These are phyloP conservation scores for Ophiocordyceps camponoti-floridani DNA, from an alignment of 2,329 filamentous ascomycete species.

Conservation along the genomic window DNA sequence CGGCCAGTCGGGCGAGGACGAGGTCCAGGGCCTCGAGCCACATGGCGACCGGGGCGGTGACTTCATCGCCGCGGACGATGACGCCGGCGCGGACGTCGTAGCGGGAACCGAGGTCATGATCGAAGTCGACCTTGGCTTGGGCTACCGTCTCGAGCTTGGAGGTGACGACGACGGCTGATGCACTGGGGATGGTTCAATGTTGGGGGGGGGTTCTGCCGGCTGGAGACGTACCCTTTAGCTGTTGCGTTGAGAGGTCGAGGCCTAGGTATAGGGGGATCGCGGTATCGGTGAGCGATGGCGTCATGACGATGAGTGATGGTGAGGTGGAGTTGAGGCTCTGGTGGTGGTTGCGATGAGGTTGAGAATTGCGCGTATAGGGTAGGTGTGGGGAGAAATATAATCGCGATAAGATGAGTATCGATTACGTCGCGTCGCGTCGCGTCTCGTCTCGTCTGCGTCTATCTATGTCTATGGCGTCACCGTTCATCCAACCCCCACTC, in stretches of 20 bases:
- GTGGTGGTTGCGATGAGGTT: neutral
- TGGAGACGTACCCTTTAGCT: slow-evolving; percentile 56
- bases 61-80: slow-evolving; percentile 66
- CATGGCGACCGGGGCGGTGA: slow-evolving; percentile 82
- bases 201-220: neutral
- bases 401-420: too few relatives aligned
- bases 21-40: slow-evolving; percentile 89
- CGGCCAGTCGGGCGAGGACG: slow-evolving; percentile 55
- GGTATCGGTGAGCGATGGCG: slow-evolving; percentile 9
- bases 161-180: slow-evolving; percentile 65
- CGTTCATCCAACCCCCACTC: too few relatives aligned
- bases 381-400: too few relatives aligned
- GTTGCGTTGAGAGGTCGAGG: slow-evolving; percentile 92
- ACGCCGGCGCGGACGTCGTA: slow-evolving; percentile 84
- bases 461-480: too few relatives aligned
- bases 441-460: too few relatives aligned
- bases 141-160: slow-evolving; percentile 65
- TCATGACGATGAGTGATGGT: slow-evolving; percentile 9
- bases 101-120: slow-evolving; percentile 54
- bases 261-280: slow-evolving; percentile 61
- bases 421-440: too few relatives aligned
- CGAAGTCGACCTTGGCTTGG: slow-evolving; percentile 89
- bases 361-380: neutral
- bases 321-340: neutral
- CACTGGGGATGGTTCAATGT: neutral